Percentiles rank a stretch among this genome's conserved stretches.
Evolutionary conservation across 345 rosid species (phyloP).

Genomic region (Sonneratia alba): DNA sequence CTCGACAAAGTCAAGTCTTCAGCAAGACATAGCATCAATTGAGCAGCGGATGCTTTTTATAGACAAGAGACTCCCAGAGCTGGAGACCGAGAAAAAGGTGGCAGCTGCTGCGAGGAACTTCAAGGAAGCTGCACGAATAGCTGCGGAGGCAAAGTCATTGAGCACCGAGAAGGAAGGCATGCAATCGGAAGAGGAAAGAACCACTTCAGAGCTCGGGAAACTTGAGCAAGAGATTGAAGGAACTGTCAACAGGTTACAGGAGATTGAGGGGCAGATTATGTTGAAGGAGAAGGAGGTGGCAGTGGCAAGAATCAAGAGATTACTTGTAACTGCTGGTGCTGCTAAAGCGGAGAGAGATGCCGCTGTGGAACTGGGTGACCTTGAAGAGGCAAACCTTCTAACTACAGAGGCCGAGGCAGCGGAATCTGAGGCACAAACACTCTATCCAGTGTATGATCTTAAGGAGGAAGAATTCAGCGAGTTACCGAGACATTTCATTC

Average conservation of each 20-base stretch:
- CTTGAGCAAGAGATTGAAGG: slow-evolving; percentile 49
- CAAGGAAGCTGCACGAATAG: slow-evolving; percentile 87
- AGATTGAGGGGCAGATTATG: slow-evolving; percentile 45
- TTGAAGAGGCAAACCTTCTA: slow-evolving; percentile 63
- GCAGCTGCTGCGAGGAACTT: slow-evolving; percentile 82
- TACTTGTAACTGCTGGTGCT: slow-evolving; percentile 47
- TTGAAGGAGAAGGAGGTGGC: slow-evolving; percentile 67
- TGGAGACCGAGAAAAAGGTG: slow-evolving; percentile 83
- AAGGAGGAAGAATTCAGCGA: slow-evolving; percentile 46
- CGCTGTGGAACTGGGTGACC: slow-evolving; percentile 60
- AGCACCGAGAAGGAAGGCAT: slow-evolving; percentile 50
- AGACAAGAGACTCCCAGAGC: slow-evolving; percentile 75
- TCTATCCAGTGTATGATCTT: slow-evolving; percentile 35
- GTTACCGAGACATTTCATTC: slow-evolving; percentile 46
- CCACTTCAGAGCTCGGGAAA: slow-evolving; percentile 37
- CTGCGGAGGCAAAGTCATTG: slow-evolving; percentile 81
- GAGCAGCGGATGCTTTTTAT: slow-evolving; percentile 61
- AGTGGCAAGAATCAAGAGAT: slow-evolving; percentile 62
- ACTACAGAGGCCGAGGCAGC: slow-evolving; percentile 66
- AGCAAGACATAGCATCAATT: slow-evolving; percentile 60
- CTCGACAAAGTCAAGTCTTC: slow-evolving; percentile 69
- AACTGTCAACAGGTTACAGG: slow-evolving; percentile 51
- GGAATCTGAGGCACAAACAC: slow-evolving; percentile 56
- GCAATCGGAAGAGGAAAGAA: slow-evolving; percentile 47
- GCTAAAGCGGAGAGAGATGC: slow-evolving; percentile 72